A percentile compares a stretch with the other conserved stretches of the same genome.
phyloP scores from a whole-genome alignment of 169 alveolate genomes.

The Babesia ovis region DNA sequence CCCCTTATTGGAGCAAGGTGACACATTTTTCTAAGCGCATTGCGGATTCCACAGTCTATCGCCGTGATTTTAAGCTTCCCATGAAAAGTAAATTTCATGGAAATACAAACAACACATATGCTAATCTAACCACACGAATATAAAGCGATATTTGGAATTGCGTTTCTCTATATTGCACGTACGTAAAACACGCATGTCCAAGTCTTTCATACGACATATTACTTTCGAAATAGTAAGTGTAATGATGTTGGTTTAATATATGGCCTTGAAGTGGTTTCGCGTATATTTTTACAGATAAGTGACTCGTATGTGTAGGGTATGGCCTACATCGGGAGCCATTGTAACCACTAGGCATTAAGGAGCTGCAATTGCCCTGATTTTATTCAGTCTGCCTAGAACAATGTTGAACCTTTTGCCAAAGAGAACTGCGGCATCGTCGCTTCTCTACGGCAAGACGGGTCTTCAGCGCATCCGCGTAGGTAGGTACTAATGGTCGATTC shows the following conservation, averaged over 20 bases:
- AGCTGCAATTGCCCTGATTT: too few species aligned
- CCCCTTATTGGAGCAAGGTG: conserved; percentile 55
- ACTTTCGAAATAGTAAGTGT: too few species aligned
- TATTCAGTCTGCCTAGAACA: too few species aligned
- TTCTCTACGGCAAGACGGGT: conserved; percentile 65
- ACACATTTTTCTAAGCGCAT: conserved; percentile 25
- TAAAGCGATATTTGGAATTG: too few species aligned
- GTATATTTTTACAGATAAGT: neutral
- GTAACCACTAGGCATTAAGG: too few species aligned
- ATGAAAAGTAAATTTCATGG: too few species aligned
- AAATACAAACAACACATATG: too few species aligned
- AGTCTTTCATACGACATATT: too few species aligned
- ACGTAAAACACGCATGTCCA: too few species aligned
- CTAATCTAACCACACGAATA: too few species aligned
- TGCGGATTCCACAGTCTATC: neutral
- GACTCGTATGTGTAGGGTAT: neutral
- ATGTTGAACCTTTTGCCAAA: conserved; percentile 66
- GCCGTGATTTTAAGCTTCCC: neutral
- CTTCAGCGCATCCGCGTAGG: conserved; percentile 69
- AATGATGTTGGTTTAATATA: neutral
- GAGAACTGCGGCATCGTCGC: conserved; percentile 58
- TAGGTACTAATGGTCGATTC: neutral
- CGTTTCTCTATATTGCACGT: too few species aligned
- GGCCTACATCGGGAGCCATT: too few species aligned
- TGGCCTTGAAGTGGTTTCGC: neutral